These are phyloP conservation scores for Ustilago sp. DNA, from an alignment of 1,284 basidiomycete species.

Conservation along the genomic window DNA sequence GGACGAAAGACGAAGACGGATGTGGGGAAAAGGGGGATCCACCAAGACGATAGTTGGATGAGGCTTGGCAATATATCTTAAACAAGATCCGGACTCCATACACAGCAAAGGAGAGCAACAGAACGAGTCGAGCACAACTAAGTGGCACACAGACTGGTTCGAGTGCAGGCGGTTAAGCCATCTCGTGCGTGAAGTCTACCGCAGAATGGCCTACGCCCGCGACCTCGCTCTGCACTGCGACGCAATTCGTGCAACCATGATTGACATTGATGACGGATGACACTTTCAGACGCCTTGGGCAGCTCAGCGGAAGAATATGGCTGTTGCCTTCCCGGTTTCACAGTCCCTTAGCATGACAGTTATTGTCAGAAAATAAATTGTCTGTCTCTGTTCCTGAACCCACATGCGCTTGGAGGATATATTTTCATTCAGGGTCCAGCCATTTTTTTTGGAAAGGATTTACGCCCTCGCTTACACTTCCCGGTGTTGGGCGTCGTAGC, in stretches of 20 bases:
- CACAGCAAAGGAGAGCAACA: not conserved
- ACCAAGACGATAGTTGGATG: not conserved
- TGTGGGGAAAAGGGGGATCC: constrained; percentile 1
- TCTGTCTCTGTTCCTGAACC: not conserved
- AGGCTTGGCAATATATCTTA: constrained; percentile 8
- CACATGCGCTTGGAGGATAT: too few relatives aligned
- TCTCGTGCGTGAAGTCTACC: not conserved
- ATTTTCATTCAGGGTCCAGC: too few relatives aligned
- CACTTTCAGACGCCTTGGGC: not conserved
- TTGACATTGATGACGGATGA: not conserved
- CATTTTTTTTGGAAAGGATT: too few relatives aligned
- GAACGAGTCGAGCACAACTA: not conserved
- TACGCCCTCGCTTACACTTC: constrained; percentile 13
- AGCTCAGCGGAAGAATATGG: not conserved
- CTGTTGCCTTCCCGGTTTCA: not conserved
- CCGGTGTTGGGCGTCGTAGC: constrained; percentile 10
- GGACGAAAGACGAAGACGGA: not conserved
- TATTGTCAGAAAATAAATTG: not conserved
- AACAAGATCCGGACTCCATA: not conserved
- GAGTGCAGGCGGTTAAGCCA: not conserved
- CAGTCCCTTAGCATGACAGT: not conserved
- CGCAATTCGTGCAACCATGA: not conserved
- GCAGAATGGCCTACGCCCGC: not conserved
- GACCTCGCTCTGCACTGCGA: not conserved
- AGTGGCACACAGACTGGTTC: not conserved